phyloP scores from a whole-genome alignment of 2,329 filamentous ascomycete genomes.

The Penicillium rolfsii region DNA sequence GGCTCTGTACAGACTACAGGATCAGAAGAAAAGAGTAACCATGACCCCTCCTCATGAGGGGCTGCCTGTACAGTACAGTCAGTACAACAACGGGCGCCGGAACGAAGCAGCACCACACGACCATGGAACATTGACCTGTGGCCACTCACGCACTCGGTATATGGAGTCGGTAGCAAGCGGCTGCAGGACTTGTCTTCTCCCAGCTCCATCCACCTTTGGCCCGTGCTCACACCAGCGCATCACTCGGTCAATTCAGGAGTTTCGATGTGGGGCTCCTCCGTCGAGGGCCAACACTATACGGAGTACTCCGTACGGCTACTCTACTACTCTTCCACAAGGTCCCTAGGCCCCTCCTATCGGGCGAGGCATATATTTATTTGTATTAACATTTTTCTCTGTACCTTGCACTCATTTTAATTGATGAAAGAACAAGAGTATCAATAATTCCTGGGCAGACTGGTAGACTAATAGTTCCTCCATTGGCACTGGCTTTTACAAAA shows the following conservation, averaged over 20 bases:
- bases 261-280: constrained; percentile 21
- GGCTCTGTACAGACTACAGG: no score
- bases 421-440: background rate
- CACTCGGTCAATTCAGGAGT: constrained; percentile 31
- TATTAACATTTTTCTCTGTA: background rate
- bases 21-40: background rate
- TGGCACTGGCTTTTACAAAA: no score
- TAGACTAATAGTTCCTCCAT: background rate
- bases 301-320: no score
- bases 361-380: background rate
- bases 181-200: constrained; percentile 5
- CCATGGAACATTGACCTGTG: background rate
- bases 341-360: constrained; percentile 12
- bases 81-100: background rate
- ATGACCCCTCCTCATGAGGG: background rate
- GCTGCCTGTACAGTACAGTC: background rate
- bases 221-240: constrained; percentile 27
- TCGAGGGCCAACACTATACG: constrained; percentile 7
- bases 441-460: background rate
- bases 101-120: background rate
- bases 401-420: background rate
- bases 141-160: background rate
- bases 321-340: constrained; percentile 24
- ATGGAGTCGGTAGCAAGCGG: background rate
- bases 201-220: constrained; percentile 16